Evolutionary conservation across 2,329 filamentous ascomycete genomes (phyloP), one percentile per base, ranked within the genome.

Genomic region (Lojkania enalia): DNA sequence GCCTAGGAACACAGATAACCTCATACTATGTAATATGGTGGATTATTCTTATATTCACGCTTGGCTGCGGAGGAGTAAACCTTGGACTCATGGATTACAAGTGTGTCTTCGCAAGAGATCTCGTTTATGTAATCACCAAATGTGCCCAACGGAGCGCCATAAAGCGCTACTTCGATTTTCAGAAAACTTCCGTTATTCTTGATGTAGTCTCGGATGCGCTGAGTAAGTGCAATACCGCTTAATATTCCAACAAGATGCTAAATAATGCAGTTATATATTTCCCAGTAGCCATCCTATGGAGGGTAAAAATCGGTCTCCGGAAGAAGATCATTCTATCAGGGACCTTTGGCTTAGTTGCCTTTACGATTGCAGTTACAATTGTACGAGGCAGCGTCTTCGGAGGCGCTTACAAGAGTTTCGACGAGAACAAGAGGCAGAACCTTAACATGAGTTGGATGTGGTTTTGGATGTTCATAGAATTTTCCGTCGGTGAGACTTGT

Each of bases 351-450:
- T 33, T 52, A 5, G 49, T 52, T 3, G 14, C 32, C 5, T 18
- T 52, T 3, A 52, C 49, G 32, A 52, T 52, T 23, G 38, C 39
- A 13, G 27, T 52, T 13, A 49, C 49, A 2, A 49, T 52, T 18
- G 46, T 52, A 31, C 29, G 46, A 15, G 44, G 44, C 4, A 47
- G 39, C 19, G 20, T 47, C 13, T 47, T 47, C 32, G 33, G 39
- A 19, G 44, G 39, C 2, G 25, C 14, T 5, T 47, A 43, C 25
- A 47, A 47, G 15, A 43, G 9, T 7, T 32, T 39, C 29, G 15
- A 33, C 32, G n/a, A 39, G 16, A 43, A 31, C 32, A 13, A 21
- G 39, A 35, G 4, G 12, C 7, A 33, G 19, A 39, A 19, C 19
- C 12, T 42, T 27, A 47, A 43, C 19, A 20, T 39, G 5, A 19